Percentiles rank a stretch among this genome's conserved stretches.
These are phyloP conservation scores for Erodium chrysanthum DNA, from an alignment of 441 rosid genomes.

Conservation along the genomic window DNA sequence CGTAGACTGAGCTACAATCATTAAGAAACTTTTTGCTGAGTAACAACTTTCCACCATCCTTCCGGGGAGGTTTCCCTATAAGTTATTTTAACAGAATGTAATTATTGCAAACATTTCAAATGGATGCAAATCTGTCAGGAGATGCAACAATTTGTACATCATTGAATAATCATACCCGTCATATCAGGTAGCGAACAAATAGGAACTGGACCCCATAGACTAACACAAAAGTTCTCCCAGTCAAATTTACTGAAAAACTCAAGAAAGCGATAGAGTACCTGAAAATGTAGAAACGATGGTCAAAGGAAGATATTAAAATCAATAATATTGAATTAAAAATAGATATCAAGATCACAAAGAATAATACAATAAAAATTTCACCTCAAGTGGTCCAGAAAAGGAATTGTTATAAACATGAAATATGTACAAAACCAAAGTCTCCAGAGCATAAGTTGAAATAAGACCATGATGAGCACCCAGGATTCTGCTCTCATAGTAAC, in stretches of 20 bases:
- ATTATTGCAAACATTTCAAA: neutral
- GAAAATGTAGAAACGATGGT: neutral
- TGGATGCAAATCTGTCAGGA: neutral
- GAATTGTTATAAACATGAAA: constrained; percentile 21
- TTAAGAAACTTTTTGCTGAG: constrained; percentile 19
- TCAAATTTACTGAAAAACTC: constrained; percentile 22
- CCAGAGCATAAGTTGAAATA: constrained; percentile 23
- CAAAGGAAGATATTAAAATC: neutral
- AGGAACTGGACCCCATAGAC: constrained; percentile 21
- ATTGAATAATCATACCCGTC: constrained; percentile 12
- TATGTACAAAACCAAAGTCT: constrained; percentile 24
- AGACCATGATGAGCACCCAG: constrained; percentile 22
- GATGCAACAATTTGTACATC: neutral
- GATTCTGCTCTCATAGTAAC: constrained; percentile 22
- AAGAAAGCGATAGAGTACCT: constrained; percentile 23
- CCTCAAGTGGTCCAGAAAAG: constrained; percentile 24
- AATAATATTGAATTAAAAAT: neutral
- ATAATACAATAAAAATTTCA: neutral
- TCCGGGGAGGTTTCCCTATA: constrained; percentile 20
- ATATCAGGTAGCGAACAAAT: constrained; percentile 17
- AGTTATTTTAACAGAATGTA: neutral
- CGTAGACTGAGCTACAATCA: constrained; percentile 13
- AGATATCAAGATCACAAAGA: neutral
- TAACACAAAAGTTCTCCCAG: constrained; percentile 20
- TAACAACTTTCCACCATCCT: constrained; percentile 15